phyloP scores from a whole-genome alignment of 228 moss, liverwort and hornwort species.

The Sphagnum magellanicum region DNA sequence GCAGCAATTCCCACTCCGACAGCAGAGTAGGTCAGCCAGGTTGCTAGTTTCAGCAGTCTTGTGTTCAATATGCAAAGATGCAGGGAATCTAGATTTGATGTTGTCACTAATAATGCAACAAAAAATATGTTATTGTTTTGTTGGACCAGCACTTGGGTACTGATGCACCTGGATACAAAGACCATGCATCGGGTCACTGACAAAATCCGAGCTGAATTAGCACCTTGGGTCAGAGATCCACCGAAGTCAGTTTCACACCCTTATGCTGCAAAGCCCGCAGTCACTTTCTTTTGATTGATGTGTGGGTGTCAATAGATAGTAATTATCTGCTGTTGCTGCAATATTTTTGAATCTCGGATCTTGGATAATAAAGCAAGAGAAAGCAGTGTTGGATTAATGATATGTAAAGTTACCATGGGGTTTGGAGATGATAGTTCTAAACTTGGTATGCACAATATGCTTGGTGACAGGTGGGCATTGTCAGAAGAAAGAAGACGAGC shows the following conservation, averaged over 20 bases:
- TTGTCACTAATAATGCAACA: too few species aligned
- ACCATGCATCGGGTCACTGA: conserved; percentile 42
- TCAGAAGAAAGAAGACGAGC: conserved; percentile 40
- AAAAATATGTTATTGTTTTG: not conserved
- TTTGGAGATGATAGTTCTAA: too few species aligned
- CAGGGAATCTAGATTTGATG: too few species aligned
- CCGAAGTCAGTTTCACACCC: conserved; percentile 22
- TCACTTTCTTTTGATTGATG: not conserved
- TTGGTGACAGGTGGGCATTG: conserved; percentile 43
- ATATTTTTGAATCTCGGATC: not conserved
- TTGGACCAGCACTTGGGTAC: conserved; percentile 49
- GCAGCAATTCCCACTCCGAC: too few species aligned
- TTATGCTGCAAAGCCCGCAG: not conserved
- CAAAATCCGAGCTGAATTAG: conserved; percentile 29
- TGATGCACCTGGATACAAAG: conserved; percentile 65
- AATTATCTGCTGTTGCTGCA: not conserved
- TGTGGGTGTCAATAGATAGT: not conserved
- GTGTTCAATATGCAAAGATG: too few species aligned
- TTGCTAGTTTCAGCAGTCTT: too few species aligned
- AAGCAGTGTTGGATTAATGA: too few species aligned
- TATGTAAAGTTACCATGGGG: too few species aligned
- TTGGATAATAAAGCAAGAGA: too few species aligned
- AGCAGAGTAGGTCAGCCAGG: too few species aligned
- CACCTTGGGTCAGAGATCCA: conserved; percentile 58
- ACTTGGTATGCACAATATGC: not conserved